These are phyloP conservation scores for Periconia digitata DNA, from an alignment of 2,329 filamentous ascomycete genomes.

Conservation along the genomic window DNA sequence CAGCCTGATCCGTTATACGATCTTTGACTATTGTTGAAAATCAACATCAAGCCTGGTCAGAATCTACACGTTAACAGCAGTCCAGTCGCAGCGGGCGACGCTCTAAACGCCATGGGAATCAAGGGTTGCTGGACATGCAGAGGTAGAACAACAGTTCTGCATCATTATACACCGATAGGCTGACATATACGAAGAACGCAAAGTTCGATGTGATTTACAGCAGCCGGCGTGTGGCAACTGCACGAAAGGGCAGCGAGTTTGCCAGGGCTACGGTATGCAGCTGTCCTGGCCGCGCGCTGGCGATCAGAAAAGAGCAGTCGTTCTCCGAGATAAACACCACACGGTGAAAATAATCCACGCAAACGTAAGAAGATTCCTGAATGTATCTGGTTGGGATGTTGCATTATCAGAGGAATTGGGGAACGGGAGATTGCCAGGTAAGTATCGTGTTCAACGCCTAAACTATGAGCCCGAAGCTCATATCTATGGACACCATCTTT, in stretches of 20 bases:
- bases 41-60: too few species aligned
- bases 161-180: slow-evolving; percentile 1
- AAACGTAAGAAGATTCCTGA: slow-evolving; percentile 10
- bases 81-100: too few species aligned
- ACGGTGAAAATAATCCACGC: slow-evolving; percentile 1
- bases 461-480: not conserved
- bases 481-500: not conserved
- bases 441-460: not conserved
- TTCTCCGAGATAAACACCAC: slow-evolving; percentile 7
- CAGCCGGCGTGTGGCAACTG: slow-evolving; percentile 50
- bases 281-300: slow-evolving; percentile 52
- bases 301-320: slow-evolving; percentile 24
- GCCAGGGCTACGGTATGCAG: slow-evolving; percentile 49
- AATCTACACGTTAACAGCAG: too few species aligned
- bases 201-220: slow-evolving; percentile 51
- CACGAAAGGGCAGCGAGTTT: slow-evolving; percentile 45
- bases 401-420: slow-evolving; percentile 9
- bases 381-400: slow-evolving; percentile 12
- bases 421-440: slow-evolving; percentile 4
- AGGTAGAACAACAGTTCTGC: slow-evolving; percentile 8
- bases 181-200: slow-evolving; percentile 40
- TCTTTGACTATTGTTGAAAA: too few species aligned
- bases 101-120: slow-evolving; percentile 13
- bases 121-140: slow-evolving; percentile 18
- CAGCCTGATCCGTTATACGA: too few species aligned